phyloP scores from a whole-genome alignment of 768 basidiomycete species.

The Rhizopogon vulgaris region DNA sequence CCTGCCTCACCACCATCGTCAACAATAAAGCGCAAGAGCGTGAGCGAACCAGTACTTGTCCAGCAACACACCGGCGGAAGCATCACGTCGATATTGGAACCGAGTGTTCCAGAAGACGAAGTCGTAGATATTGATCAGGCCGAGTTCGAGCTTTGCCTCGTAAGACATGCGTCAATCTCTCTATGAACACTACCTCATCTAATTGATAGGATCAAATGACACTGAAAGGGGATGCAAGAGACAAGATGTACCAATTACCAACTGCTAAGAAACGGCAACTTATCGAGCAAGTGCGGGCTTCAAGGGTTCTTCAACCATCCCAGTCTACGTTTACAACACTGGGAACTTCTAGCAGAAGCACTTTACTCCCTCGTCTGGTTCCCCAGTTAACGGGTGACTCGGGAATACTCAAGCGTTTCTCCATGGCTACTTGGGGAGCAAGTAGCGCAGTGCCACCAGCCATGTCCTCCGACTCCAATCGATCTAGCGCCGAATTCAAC shows the following conservation, averaged over 20 bases:
- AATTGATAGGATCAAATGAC: conserved; percentile 60
- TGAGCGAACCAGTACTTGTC: conserved; percentile 66
- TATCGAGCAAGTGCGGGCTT: conserved; percentile 48
- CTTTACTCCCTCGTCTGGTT: conserved; percentile 57
- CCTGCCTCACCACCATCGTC: conserved; percentile 31
- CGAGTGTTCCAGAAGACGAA: conserved; percentile 18
- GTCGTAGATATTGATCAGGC: conserved; percentile 30
- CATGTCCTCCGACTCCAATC: conserved; percentile 25
- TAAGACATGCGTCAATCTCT: conserved; percentile 24
- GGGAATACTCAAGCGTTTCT: conserved; percentile 63
- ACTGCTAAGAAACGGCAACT: conserved; percentile 61
- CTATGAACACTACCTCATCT: conserved; percentile 3
- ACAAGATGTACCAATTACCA: conserved; percentile 56
- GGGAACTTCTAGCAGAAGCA: conserved; percentile 52
- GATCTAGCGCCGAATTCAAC: conserved; percentile 35
- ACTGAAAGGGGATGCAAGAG: conserved; percentile 63
- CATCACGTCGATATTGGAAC: conserved; percentile 8
- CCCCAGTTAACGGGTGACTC: conserved; percentile 74
- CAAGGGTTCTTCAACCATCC: conserved; percentile 25
- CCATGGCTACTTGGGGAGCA: conserved; percentile 55
- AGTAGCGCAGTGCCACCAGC: conserved; percentile 29
- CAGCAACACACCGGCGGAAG: conserved; percentile 37
- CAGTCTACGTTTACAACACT: conserved; percentile 43
- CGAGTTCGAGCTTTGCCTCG: conserved; percentile 68
- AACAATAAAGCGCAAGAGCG: conserved; percentile 46